Percentiles rank a stretch among this genome's conserved stretches.
These are phyloP conservation scores for Suillus occidentalis DNA, from an alignment of 768 basidiomycete genomes.

Conservation along the genomic window DNA sequence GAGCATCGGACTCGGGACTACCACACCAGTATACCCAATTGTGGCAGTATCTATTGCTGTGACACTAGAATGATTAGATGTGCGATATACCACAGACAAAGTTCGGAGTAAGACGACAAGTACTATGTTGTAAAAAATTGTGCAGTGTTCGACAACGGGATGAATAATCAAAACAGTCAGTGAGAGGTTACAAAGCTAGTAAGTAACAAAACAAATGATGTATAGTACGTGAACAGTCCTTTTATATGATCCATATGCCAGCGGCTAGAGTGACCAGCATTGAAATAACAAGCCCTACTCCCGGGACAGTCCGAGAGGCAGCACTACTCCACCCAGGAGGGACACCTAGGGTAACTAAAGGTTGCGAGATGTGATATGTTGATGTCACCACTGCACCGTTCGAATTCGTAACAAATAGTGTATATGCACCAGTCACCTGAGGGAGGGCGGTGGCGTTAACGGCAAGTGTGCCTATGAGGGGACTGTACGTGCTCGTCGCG, in stretches of 20 bases:
- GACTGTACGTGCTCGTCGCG: slow-evolving; percentile 69
- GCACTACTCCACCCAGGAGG: slow-evolving; percentile 57
- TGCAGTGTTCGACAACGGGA: background rate
- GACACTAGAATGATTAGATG: background rate
- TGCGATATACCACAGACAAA: background rate
- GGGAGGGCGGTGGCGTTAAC: slow-evolving; percentile 58
- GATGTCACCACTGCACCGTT: slow-evolving; percentile 54
- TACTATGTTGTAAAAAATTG: background rate
- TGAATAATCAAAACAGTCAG: background rate
- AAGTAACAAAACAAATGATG: background rate
- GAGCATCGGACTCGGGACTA: background rate
- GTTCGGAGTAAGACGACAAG: background rate
- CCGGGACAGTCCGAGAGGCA: slow-evolving; percentile 10
- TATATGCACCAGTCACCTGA: slow-evolving; percentile 50
- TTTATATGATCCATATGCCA: slow-evolving; percentile 18
- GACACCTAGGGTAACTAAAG: slow-evolving; percentile 57
- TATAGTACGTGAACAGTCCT: background rate
- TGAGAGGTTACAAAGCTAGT: background rate
- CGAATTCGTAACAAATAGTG: slow-evolving; percentile 57
- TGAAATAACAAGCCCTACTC: slow-evolving; percentile 12
- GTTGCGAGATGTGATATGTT: slow-evolving; percentile 45
- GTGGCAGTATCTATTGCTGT: background rate
- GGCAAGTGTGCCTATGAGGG: slow-evolving; percentile 47
- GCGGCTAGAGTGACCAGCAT: slow-evolving; percentile 15
- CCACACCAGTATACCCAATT: background rate